A percentile compares a stretch with the other conserved stretches of the same genome.
phyloP scores from a whole-genome alignment of 139 green algal genomes.

The Picochlorum costavermella region DNA sequence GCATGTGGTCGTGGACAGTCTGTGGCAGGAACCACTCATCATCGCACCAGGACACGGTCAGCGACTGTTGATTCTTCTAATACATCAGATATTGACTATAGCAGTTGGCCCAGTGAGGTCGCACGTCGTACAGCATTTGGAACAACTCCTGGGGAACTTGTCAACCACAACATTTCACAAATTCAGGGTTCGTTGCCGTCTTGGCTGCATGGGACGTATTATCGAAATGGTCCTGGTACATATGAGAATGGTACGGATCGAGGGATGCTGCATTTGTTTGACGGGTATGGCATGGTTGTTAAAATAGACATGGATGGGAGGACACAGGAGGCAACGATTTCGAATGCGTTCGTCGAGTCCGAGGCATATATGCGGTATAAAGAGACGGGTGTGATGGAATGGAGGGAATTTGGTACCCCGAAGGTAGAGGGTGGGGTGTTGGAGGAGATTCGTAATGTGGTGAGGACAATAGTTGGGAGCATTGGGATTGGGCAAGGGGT shows the following conservation, averaged over 20 bases:
- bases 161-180: conserved; percentile 14
- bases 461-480: conserved; percentile 11
- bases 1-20: too few species aligned
- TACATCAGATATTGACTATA: neutral
- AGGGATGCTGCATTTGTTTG: conserved; percentile 57
- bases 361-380: conserved; percentile 29
- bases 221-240: conserved; percentile 46
- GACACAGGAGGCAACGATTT: conserved; percentile 15
- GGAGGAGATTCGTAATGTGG: conserved; percentile 11
- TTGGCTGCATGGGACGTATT: conserved; percentile 46
- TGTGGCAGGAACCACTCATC: too few species aligned
- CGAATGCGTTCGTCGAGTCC: conserved; percentile 26
- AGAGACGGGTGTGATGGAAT: conserved; percentile 38
- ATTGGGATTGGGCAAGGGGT: conserved; percentile 25
- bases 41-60: too few species aligned
- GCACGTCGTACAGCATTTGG: conserved; percentile 5
- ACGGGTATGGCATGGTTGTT: conserved; percentile 56
- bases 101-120: neutral
- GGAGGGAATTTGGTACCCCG: conserved; percentile 50
- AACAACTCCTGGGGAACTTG: neutral
- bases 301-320: conserved; percentile 40
- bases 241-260: neutral
- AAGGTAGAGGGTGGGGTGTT: conserved; percentile 12
- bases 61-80: too few species aligned
- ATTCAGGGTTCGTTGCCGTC: conserved; percentile 33